phyloP scores from a whole-genome alignment of 225 moss, liverwort and hornwort species.

The Ulota crispa region DNA sequence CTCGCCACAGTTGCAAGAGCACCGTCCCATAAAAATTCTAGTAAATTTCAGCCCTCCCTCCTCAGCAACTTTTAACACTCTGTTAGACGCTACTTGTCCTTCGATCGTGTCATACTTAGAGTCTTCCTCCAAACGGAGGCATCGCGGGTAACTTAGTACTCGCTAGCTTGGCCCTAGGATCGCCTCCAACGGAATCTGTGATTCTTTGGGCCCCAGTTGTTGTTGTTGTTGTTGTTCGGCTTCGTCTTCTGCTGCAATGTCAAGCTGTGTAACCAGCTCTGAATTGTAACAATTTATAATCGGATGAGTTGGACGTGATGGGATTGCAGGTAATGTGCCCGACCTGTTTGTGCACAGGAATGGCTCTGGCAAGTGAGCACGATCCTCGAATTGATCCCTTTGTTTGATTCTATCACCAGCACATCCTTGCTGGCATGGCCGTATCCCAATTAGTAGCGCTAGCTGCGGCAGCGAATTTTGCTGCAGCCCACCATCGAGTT shows the following conservation, averaged over 20 bases:
- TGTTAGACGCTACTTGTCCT: background rate
- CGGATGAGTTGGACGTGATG: conserved; percentile 12
- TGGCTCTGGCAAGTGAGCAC: conserved; percentile 93
- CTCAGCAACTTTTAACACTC: background rate
- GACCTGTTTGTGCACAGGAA: conserved; percentile 93
- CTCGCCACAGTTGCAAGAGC: background rate
- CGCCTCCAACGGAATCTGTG: background rate
- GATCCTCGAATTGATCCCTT: conserved; percentile 97
- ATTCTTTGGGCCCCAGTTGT: background rate
- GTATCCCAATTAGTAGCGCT: background rate
- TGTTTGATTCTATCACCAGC: conserved; percentile 34
- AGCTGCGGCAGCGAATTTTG: background rate
- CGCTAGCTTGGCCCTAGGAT: background rate
- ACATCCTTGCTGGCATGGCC: background rate
- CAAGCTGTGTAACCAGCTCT: background rate
- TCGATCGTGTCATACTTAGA: background rate
- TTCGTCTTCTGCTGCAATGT: background rate
- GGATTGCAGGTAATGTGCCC: conserved; percentile 92
- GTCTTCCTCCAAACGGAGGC: background rate
- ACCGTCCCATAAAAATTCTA: background rate
- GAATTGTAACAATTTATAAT: background rate
- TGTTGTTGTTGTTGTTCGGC: background rate
- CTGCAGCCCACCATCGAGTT: background rate
- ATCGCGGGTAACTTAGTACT: too few species aligned
- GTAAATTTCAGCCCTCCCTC: background rate